phyloP scores from a whole-genome alignment of 192 early-diverging fungal genomes.

The Podila clonocystis region DNA sequence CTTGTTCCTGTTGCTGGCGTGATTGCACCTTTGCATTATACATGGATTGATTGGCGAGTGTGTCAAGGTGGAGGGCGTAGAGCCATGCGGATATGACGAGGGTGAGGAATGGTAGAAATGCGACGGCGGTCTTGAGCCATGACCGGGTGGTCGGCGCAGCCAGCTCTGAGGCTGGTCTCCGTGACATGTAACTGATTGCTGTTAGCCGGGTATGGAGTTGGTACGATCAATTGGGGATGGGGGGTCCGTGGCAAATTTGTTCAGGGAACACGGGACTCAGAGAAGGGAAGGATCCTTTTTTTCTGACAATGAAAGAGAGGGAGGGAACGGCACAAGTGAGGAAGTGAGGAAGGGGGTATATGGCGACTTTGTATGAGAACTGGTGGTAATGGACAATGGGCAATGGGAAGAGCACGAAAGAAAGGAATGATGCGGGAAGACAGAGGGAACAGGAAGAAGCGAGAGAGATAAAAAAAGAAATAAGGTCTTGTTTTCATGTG shows the following conservation, averaged over 20 bases:
- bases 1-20: background rate
- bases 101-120: constrained; percentile 41
- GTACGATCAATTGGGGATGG: background rate
- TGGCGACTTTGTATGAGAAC: no score
- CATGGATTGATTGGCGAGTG: constrained; percentile 44
- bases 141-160: constrained; percentile 1
- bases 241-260: background rate
- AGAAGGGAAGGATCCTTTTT: background rate
- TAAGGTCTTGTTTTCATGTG: no score
- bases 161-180: constrained; percentile 1
- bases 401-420: background rate
- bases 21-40: constrained; percentile 16
- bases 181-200: background rate
- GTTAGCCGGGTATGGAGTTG: background rate
- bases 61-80: constrained; percentile 43
- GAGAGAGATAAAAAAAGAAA: background rate
- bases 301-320: background rate
- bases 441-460: background rate
- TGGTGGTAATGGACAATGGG: background rate
- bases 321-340: background rate
- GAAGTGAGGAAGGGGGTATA: background rate
- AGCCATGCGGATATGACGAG: constrained; percentile 35
- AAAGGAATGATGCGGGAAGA: background rate
- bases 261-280: background rate
- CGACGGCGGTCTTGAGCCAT: constrained; percentile 38